Evolutionary conservation across 768 basidiomycete genomes (phyloP).

Genomic region (Coprinellus aureogranulatus): DNA sequence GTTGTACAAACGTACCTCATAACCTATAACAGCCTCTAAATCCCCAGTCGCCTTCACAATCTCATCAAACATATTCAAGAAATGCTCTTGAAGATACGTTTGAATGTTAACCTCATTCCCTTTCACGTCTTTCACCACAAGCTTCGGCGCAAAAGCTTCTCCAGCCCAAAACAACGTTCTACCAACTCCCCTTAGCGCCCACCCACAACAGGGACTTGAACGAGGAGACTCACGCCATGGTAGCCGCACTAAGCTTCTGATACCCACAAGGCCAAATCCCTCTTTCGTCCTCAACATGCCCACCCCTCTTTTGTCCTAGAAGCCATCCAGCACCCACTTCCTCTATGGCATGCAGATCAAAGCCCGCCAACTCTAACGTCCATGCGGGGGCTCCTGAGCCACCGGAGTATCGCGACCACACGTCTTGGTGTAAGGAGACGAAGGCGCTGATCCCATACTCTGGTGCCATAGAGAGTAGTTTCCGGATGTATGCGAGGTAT

Average conservation of each 20-base stretch:
- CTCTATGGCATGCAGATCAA: conserved; percentile 78
- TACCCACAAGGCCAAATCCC: conserved; percentile 95
- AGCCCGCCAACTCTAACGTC: conserved; percentile 85
- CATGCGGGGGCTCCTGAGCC: conserved; percentile 97
- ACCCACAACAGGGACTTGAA: no score
- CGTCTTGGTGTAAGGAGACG: conserved; percentile 87
- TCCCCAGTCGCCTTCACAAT: conserved; percentile 69
- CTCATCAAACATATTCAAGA: conserved; percentile 71
- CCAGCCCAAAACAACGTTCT: conserved; percentile 96
- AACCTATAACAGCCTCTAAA: conserved; percentile 80
- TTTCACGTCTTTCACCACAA: conserved; percentile 47
- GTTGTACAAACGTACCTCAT: conserved; percentile 62
- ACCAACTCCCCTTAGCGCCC: not conserved
- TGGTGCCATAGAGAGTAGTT: conserved; percentile 66
- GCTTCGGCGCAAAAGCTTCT: conserved; percentile 77
- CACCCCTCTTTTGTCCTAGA: conserved; percentile 71
- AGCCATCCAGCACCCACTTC: conserved; percentile 87
- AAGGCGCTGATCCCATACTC: conserved; percentile 72
- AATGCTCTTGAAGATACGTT: conserved; percentile 77
- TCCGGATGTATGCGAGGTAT: conserved; percentile 77
- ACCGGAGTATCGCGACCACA: conserved; percentile 93
- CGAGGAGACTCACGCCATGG: conserved; percentile 74
- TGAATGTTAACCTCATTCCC: conserved; percentile 67
- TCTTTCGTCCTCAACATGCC: conserved; percentile 72
- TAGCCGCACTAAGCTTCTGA: conserved; percentile 87